Base-by-base conservation (phyloP, 2,329 filamentous ascomycete genomes). In the Colletotrichum horii region DNA sequence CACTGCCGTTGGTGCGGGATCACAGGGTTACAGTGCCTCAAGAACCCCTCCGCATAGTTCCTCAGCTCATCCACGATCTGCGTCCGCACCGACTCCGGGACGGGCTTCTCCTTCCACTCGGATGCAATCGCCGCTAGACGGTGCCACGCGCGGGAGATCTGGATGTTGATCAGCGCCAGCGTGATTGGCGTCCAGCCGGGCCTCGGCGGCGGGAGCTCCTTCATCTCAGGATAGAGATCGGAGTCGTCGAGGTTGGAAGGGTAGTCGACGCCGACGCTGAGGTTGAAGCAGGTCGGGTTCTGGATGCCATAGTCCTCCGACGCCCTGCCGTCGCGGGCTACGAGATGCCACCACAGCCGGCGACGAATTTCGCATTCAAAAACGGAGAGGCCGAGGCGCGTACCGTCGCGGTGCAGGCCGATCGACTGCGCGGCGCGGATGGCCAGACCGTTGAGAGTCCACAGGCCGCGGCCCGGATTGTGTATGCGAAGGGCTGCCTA, bases 101-200 rank as follows among this genome's bases (percentile, higher is more conserved):
- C 58, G 14, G 71, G 60, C 12, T 34, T 70, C 12, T 76, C 66
- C 24, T 43, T 48, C 74, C 71, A 76, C 0, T 79, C 76, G 2
- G 73, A 77, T 2, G 76, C 78, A 52, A 82, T 73, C 3, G 81
- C 75, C 3, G 78, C 76, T 4, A 83, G 71, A 1, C 74, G 78
- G 14, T 78, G 78, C 73, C 80, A 80, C 2, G 77, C 78, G 19
- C 78, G 76, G 1, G 87, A 84, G 1, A 90, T 85, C 65, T 91
- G 88, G 77, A 88, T 89, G 7, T 87, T 86, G n/a, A 91, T 86
- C 4, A 92, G 80, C 14, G 85, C 86, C 71, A 91, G 88, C 0
- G 90, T 89, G 87, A 92, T 91, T 34, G 90, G 87, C 0, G 91
- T 92, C 81, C 90, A 92, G 19, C 88, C 88, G 4, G 81, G 78